Base-by-base conservation (phyloP, 495 filamentous ascomycete genomes). In the Penicillium samsonianum region DNA sequence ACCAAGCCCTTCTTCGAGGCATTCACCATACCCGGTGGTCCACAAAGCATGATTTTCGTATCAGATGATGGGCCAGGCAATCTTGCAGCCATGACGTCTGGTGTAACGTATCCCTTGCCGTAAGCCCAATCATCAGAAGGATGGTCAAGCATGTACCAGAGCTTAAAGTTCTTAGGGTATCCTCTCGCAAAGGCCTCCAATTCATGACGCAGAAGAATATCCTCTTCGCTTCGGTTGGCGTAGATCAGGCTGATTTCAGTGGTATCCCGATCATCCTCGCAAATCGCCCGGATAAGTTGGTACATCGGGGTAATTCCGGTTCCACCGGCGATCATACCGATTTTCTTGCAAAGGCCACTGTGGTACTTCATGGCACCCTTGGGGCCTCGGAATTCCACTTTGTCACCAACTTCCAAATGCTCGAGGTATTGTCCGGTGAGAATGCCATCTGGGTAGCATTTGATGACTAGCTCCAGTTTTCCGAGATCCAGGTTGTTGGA, bases 231-330 rank as follows among this genome's bases (percentile, higher is more conserved):
- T 42, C 71, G 65, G 50, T 74, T 75, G 16, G 69, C 69, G 52
- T 75, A 82, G 38, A 83, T 56, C 3, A 79, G 65, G 38, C 64
- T 70, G 28, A 82, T 60, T 52, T 74, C 57, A 11, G 79, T 81
- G 10, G 65, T 69, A 62, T 82, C 79, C 5, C 51, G 57, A 12
- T 71, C 62, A 50, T 78, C 72, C 53, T 79, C 71, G 58, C 76
- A 74, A 30, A 82, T 80, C 30, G 73, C 73, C 16, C 73, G 73
- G 52, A 80, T 73, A 12, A 82, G 61, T 60, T 76, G 77, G 63
- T 73, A 82, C 73, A 80, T 79, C 20, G 80, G 81, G 31, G 80
- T 83, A 49, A 83, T 81, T n/a, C 80, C 80, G 1, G 79, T 78
- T 4, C 80, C 80, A 52, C 80, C 80, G 5, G 76, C 78, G 7